Base-by-base conservation (phyloP, 1,139 yeast species). In the Trichomonascaceae sp. region DNA sequence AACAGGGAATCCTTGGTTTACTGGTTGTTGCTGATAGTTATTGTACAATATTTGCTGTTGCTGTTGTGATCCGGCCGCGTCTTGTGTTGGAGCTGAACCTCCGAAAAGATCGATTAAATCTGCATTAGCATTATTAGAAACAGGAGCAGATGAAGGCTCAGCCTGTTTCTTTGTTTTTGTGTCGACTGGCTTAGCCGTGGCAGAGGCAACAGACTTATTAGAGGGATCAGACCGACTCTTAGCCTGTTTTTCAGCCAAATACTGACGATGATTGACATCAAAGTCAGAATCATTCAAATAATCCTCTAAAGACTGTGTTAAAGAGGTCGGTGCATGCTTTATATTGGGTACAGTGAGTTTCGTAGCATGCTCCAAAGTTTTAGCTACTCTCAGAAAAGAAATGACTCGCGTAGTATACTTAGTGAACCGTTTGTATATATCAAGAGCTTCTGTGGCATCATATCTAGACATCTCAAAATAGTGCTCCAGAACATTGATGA, bases 301-400 rank as follows among this genome's bases (percentile, higher is more conserved):
- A 62, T 91, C 97, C 66, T 89, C 95, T 55, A 93, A 77, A 13
- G 95, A 85, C 45, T 84, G 79, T 8, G 96, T 87, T 63, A 93
- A 78, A 27, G 96, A 95, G 1, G 97, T 91, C 13, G 98, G 98
- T 0, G 98, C 97, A 70, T 93, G 99, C 68, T 89, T 89, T 58
- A 93, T 91, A 13, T 96, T 91, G 27, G 99, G 99, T 32, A 93
- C 96, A 66, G 87, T 90, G 58, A 93, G 75, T 63, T 90, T 90
- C 0, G 98, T 89, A 2, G 93, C 83, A 65, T 84, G 81, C 68
- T 89, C 96, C 62, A 88, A 75, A 67, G 86, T 91, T 66, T 93
- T 91, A 5, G 98, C 99, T 18, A 87, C 84, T 62, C 95, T 82
- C 64, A 93, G 77, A 68, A 86, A 93, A 62, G 84, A 86, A 47